These are phyloP conservation scores for Sutorius australiensis DNA, from an alignment of 768 basidiomycete genomes.

Conservation along the genomic window DNA sequence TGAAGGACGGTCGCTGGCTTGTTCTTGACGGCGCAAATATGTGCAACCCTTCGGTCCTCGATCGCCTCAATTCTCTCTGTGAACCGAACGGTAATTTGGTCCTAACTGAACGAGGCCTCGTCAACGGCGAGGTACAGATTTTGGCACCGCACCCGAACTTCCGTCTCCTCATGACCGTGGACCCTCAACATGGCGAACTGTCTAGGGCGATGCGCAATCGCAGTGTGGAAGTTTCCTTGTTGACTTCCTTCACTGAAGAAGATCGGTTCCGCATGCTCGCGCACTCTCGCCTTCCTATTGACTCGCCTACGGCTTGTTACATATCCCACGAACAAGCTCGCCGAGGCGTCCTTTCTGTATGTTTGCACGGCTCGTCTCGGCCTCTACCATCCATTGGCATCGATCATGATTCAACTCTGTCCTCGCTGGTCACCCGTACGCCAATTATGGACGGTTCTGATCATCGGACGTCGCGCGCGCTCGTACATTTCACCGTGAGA, in stretches of 20 bases:
- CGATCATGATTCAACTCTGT: slow-evolving; percentile 48
- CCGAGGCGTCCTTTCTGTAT: slow-evolving; percentile 18
- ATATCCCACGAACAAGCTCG: slow-evolving; percentile 23
- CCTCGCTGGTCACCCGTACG: slow-evolving; percentile 39
- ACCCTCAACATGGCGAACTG: slow-evolving; percentile 87
- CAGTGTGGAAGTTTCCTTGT: slow-evolving; percentile 77
- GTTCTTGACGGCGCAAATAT: slow-evolving; percentile 90
- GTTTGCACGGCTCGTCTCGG: not conserved
- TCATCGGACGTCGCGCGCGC: slow-evolving; percentile 15
- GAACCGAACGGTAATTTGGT: slow-evolving; percentile 78
- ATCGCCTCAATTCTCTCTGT: slow-evolving; percentile 94
- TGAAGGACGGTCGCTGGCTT: slow-evolving; percentile 86
- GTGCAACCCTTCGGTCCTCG: slow-evolving; percentile 92
- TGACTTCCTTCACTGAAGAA: slow-evolving; percentile 36
- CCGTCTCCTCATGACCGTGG: slow-evolving; percentile 90
- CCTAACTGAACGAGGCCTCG: slow-evolving; percentile 87
- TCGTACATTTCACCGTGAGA: slow-evolving; percentile 28
- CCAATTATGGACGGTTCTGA: slow-evolving; percentile 27
- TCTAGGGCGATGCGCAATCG: slow-evolving; percentile 99
- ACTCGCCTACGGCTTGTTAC: slow-evolving; percentile 6
- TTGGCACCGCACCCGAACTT: slow-evolving; percentile 85
- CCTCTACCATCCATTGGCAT: slow-evolving; percentile 38
- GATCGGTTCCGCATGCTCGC: slow-evolving; percentile 47
- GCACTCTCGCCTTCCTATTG: slow-evolving; percentile 46
- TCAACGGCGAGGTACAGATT: slow-evolving; percentile 69